Evolutionary conservation across 345 rosid genomes (phyloP).

Genomic region (Eucalyptus pauciflora): DNA sequence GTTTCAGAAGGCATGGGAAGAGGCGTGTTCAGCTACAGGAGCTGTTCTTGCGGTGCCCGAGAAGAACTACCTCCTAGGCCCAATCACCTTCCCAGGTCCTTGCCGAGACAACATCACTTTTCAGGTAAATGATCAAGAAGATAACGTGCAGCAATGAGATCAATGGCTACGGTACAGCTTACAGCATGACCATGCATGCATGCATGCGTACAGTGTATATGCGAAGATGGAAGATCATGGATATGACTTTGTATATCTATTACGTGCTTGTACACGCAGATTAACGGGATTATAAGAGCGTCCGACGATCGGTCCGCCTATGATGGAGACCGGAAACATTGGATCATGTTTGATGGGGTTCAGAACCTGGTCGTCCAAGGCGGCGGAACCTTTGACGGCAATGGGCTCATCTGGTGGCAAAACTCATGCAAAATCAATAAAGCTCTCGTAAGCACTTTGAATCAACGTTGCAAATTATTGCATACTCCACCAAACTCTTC

Average conservation of each 20-base stretch:
- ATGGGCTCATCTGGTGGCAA: constrained; percentile 84
- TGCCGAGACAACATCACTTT: constrained; percentile 46
- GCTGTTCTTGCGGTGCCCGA: constrained; percentile 39
- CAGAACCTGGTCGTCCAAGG: constrained; percentile 41
- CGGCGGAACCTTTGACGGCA: constrained; percentile 61
- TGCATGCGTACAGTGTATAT: not conserved
- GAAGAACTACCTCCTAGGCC: constrained; percentile 35
- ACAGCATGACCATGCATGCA: not conserved
- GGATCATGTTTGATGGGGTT: constrained; percentile 50
- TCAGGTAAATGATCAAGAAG: constrained; percentile 22
- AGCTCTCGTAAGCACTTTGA: constrained; percentile 17
- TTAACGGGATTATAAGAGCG: constrained; percentile 53
- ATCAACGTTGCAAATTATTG: not conserved
- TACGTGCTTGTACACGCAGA: constrained; percentile 7
- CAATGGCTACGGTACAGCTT: not conserved
- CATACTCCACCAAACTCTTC: not conserved
- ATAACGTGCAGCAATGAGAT: not conserved
- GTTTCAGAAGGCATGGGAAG: constrained; percentile 66
- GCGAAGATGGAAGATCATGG: not conserved
- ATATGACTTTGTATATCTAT: not conserved
- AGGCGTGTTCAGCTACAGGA: constrained; percentile 44
- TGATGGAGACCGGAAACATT: constrained; percentile 30
- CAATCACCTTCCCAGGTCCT: constrained; percentile 53
- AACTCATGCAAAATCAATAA: constrained; percentile 75
- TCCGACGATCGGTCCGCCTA: constrained; percentile 44